Percentiles rank a stretch among this genome's conserved stretches.
phyloP scores from a whole-genome alignment of 2,329 filamentous ascomycete species.

The Leptodontidium sp. region DNA sequence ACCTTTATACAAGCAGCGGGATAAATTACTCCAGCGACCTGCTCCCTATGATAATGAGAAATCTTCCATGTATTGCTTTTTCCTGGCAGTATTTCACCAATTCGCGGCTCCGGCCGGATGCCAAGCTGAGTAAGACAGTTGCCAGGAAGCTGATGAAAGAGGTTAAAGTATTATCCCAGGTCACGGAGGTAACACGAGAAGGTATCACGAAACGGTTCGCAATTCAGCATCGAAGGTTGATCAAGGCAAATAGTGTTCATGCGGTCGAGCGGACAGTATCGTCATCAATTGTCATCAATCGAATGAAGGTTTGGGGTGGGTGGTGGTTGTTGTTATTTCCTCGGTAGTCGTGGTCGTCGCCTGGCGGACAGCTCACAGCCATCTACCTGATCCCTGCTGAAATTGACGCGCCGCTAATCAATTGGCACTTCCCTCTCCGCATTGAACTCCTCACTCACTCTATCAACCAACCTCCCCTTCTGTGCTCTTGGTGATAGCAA shows the following conservation, averaged over 20 bases:
- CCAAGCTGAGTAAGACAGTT: not conserved
- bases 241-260: not conserved
- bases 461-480: not conserved
- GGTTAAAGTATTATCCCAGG: not conserved
- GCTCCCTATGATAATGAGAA: not conserved
- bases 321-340: conserved; percentile 10
- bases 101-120: conserved; percentile 15
- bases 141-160: not conserved
- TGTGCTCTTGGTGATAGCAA: conserved; percentile 55
- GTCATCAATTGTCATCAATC: not conserved
- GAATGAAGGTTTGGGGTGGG: not conserved
- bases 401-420: conserved; percentile 7
- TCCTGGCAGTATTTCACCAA: not conserved
- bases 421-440: conserved; percentile 3
- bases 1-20: not conserved
- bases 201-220: conserved; percentile 6
- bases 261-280: not conserved
- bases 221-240: not conserved
- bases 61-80: not conserved
- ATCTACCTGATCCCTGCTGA: conserved; percentile 9
- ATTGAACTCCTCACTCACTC: not conserved
- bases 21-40: too few relatives aligned
- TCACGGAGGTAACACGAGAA: not conserved
- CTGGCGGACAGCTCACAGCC: conserved; percentile 13
- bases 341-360: not conserved